Evolutionary conservation across 306 rosid genomes (phyloP).

Genomic region (Pterocarpus macrocarpus): DNA sequence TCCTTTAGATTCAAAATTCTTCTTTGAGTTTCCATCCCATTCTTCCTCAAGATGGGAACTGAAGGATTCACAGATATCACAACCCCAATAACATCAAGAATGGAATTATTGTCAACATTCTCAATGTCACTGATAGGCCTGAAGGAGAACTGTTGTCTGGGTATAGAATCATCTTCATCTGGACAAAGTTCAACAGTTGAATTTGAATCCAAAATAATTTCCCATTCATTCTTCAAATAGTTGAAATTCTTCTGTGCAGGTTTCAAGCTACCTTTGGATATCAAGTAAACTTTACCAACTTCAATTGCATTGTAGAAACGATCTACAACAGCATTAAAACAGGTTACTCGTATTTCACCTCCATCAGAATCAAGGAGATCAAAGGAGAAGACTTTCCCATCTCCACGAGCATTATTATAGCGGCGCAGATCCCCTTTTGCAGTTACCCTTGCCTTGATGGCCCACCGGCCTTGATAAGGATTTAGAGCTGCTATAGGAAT

Average conservation of each 20-base stretch:
- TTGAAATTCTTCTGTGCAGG: constrained; percentile 94
- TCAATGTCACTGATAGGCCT: constrained; percentile 87
- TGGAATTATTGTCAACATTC: constrained; percentile 74
- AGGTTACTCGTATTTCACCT: constrained; percentile 93
- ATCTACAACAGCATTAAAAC: constrained; percentile 97
- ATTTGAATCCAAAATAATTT: constrained; percentile 78
- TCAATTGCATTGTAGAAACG: constrained; percentile 81
- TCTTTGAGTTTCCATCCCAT: constrained; percentile 97
- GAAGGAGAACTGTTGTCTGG: constrained; percentile 87
- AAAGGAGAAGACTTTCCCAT: constrained; percentile 95
- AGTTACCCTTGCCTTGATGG: constrained; percentile 95
- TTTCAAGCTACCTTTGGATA: constrained; percentile 93
- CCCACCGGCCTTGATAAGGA: constrained; percentile 99
- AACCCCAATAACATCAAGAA: constrained; percentile 86
- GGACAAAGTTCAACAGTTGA: constrained; percentile 85
- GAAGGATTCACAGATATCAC: constrained; percentile 86
- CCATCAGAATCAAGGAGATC: constrained; percentile 98
- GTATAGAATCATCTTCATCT: constrained; percentile 94
- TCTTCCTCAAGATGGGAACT: constrained; percentile 92
- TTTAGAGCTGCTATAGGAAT: constrained; percentile 90
- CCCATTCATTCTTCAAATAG: constrained; percentile 98
- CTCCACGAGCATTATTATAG: constrained; percentile 96
- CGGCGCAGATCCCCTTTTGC: constrained; percentile 97
- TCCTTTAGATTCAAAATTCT: constrained; percentile 87
- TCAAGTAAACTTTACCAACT: constrained; percentile 89